These are phyloP conservation scores for Hymenotorrendiella dingleyae DNA, from an alignment of 2,329 filamentous ascomycete species.

Conservation along the genomic window DNA sequence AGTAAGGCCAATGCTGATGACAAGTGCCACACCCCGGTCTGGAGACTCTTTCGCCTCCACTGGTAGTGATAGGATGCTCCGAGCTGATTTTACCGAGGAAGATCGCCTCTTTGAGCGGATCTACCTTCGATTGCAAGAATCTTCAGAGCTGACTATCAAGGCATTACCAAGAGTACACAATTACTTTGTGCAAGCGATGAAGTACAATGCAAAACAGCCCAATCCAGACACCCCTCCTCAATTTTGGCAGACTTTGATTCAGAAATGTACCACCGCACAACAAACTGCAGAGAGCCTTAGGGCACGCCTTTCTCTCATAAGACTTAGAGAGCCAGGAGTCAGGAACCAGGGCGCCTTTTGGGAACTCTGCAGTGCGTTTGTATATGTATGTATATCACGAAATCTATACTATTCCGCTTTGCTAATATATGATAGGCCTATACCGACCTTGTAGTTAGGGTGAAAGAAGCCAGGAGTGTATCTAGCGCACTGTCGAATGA, in stretches of 20 bases:
- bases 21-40: slow-evolving; percentile 64
- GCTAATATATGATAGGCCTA: slow-evolving; percentile 45
- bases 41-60: slow-evolving; percentile 65
- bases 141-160: slow-evolving; percentile 66
- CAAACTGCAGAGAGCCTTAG: slow-evolving; percentile 70
- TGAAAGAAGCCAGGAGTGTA: slow-evolving; percentile 47
- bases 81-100: slow-evolving; percentile 63
- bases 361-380: slow-evolving; percentile 69
- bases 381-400: slow-evolving; percentile 36
- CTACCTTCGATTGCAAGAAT: slow-evolving; percentile 67
- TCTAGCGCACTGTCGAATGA: slow-evolving; percentile 53
- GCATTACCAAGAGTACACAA: slow-evolving; percentile 64
- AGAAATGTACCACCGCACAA: slow-evolving; percentile 64
- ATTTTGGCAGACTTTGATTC: slow-evolving; percentile 65
- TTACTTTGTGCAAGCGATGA: slow-evolving; percentile 59
- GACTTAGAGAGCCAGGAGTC: slow-evolving; percentile 75
- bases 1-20: slow-evolving; percentile 44
- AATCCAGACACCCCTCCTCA: slow-evolving; percentile 54
- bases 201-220: slow-evolving; percentile 55
- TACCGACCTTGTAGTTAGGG: slow-evolving; percentile 56
- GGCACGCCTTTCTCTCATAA: slow-evolving; percentile 68
- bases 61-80: slow-evolving; percentile 25
- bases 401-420: slow-evolving; percentile 25
- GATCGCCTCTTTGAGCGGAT: slow-evolving; percentile 78
- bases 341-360: slow-evolving; percentile 58